Percentiles rank a stretch among this genome's conserved stretches.
Conservation (phyloP, 305 asterid genomes). For the Fraxinus platypoda region DNA sequence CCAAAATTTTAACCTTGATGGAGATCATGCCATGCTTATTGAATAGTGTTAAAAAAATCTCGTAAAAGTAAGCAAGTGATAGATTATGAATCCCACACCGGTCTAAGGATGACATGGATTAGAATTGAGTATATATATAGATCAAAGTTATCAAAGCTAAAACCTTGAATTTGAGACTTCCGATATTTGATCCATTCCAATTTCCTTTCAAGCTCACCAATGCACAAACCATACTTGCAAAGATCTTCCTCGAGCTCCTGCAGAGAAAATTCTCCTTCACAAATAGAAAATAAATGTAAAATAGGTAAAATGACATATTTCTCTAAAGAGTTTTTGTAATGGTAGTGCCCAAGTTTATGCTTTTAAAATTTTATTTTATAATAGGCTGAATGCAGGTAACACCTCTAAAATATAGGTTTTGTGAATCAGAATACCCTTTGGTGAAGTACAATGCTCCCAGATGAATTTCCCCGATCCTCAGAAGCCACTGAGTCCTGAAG, state of each 20-base stretch:
- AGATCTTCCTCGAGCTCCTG: constrained; percentile 52
- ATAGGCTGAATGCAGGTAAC: neutral
- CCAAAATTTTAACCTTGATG: neutral
- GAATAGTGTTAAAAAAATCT: neutral
- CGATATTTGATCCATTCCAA: constrained; percentile 19
- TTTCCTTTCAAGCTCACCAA: constrained; percentile 8
- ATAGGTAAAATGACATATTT: neutral
- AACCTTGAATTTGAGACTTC: constrained; percentile 46
- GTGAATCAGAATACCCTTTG: constrained; percentile 22
- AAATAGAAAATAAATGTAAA: neutral
- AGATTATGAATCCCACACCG: neutral
- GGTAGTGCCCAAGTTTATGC: neutral
- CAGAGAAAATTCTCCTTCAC: constrained; percentile 12
- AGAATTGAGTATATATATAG: neutral
- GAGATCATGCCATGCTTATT: neutral
- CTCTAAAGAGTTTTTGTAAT: neutral
- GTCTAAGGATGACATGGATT: neutral
- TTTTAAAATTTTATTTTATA: neutral
- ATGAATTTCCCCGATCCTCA: constrained; percentile 8
- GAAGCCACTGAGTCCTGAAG: constrained; percentile 16
- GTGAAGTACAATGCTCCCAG: constrained; percentile 2
- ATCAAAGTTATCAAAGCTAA: neutral
- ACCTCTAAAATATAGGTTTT: neutral
- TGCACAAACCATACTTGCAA: constrained; percentile 13
- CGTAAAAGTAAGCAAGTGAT: neutral